A percentile compares a stretch with the other conserved stretches of the same genome.
Conservation (phyloP, 306 rosid genomes). For the Vigna reflexopilosa region DNA sequence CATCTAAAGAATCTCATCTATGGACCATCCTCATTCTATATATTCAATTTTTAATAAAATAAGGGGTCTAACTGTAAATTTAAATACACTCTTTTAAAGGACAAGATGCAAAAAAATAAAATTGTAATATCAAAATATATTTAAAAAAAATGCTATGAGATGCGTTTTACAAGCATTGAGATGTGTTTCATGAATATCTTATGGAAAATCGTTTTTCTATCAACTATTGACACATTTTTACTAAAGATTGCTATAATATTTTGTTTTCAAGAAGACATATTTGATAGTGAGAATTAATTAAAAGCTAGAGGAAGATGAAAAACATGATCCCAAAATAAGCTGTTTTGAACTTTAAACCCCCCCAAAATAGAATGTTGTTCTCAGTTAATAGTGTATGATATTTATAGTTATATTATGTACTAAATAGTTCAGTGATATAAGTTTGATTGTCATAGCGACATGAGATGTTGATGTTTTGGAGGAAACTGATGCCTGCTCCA, state of each 20-base stretch:
- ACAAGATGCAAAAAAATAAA: too few relatives aligned
- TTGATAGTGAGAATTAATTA: not conserved
- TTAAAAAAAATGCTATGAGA: not conserved
- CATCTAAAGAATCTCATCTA: not conserved
- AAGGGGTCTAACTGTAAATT: not conserved
- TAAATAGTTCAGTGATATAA: not conserved
- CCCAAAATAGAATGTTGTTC: too few relatives aligned
- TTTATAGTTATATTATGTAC: not conserved
- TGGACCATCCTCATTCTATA: not conserved
- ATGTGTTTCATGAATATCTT: too few relatives aligned
- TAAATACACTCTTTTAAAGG: too few relatives aligned
- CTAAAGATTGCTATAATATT: too few relatives aligned
- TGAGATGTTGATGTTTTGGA: slow-evolving; percentile 1
- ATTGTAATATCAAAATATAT: not conserved
- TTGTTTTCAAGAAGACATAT: too few relatives aligned
- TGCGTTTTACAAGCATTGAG: not conserved
- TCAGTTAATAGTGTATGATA: not conserved
- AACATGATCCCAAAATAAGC: not conserved
- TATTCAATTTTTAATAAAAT: not conserved
- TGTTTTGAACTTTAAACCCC: not conserved
- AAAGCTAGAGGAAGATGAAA: not conserved
- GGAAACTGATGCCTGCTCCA: not conserved
- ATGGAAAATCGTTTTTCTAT: too few relatives aligned
- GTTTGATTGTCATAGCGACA: slow-evolving; percentile 16
- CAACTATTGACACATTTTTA: too few relatives aligned